Percentiles rank a stretch among this genome's conserved stretches.
Conservation (phyloP, 768 basidiomycete species). For the Heimioporus sp. region DNA sequence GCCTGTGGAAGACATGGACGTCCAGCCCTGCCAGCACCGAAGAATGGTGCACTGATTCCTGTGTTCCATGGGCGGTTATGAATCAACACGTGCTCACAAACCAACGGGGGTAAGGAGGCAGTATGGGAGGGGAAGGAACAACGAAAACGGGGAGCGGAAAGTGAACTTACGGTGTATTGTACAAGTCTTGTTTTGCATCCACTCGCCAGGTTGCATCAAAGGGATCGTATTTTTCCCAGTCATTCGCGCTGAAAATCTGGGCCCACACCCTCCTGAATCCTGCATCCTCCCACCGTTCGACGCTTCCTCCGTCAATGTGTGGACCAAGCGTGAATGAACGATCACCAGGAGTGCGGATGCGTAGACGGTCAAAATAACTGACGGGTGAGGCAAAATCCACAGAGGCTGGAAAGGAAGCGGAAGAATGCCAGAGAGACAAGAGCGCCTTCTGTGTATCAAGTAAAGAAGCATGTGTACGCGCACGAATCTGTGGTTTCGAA, state of each 20-base stretch:
- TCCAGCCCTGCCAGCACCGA: conserved; percentile 61
- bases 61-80: conserved; percentile 5
- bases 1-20: conserved; percentile 50
- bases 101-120: conserved; percentile 4
- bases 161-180: conserved; percentile 46
- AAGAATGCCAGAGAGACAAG: conserved; percentile 54
- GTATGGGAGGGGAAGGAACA: background rate
- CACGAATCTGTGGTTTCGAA: conserved; percentile 57
- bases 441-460: conserved; percentile 57
- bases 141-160: background rate
- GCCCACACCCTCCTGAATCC: conserved; percentile 39
- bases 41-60: conserved; percentile 55
- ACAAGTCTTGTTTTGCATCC: conserved; percentile 57
- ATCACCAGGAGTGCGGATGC: conserved; percentile 73
- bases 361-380: conserved; percentile 75
- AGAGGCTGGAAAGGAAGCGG: conserved; percentile 36
- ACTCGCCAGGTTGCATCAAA: conserved; percentile 48
- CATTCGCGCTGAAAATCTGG: conserved; percentile 38
- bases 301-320: conserved; percentile 51
- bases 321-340: conserved; percentile 64
- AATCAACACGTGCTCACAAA: background rate
- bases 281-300: conserved; percentile 57
- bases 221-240: conserved; percentile 50
- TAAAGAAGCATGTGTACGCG: conserved; percentile 62
- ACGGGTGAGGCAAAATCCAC: conserved; percentile 56